Evolutionary conservation across 441 rosid species (phyloP).

Genomic region (Raphanus hybrid): DNA sequence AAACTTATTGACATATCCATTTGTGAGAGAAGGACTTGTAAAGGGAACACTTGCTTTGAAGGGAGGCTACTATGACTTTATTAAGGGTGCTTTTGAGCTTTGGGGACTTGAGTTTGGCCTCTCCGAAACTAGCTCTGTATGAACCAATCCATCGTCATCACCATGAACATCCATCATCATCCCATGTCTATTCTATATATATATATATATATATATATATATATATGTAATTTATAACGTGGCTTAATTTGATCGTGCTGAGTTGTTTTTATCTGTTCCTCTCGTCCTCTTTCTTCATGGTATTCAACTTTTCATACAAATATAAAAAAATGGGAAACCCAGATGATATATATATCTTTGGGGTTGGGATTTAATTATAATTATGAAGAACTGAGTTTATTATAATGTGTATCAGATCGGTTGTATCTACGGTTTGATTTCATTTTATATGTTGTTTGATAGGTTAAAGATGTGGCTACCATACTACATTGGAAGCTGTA

Average conservation of each 20-base stretch:
- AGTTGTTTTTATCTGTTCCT: conserved; percentile 24
- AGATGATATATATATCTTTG: conserved; percentile 19
- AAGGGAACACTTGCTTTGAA: conserved; percentile 49
- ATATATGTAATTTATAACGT: conserved; percentile 38
- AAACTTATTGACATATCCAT: conserved; percentile 71
- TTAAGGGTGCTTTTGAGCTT: conserved; percentile 61
- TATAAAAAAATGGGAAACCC: conserved; percentile 26
- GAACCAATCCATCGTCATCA: conserved; percentile 44
- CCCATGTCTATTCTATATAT: not conserved
- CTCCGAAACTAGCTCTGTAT: conserved; percentile 47
- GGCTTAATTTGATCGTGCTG: conserved; percentile 32
- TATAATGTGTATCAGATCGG: conserved; percentile 6
- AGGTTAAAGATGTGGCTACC: conserved; percentile 53
- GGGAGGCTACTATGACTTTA: conserved; percentile 73
- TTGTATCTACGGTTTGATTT: conserved; percentile 37
- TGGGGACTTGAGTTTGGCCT: conserved; percentile 59
- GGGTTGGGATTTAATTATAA: not conserved
- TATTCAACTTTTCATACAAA: conserved; percentile 18
- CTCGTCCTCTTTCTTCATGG: conserved; percentile 13
- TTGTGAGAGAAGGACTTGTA: conserved; percentile 55
- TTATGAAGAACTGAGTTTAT: conserved; percentile 5
- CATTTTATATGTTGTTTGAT: conserved; percentile 42
- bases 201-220: no score
- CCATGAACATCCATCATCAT: conserved; percentile 29
- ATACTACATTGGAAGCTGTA: conserved; percentile 51